Evolutionary conservation across 805 yeast genomes (phyloP), one percentile per base, ranked within the genome.

Genomic region (Yarrowia bubula): DNA sequence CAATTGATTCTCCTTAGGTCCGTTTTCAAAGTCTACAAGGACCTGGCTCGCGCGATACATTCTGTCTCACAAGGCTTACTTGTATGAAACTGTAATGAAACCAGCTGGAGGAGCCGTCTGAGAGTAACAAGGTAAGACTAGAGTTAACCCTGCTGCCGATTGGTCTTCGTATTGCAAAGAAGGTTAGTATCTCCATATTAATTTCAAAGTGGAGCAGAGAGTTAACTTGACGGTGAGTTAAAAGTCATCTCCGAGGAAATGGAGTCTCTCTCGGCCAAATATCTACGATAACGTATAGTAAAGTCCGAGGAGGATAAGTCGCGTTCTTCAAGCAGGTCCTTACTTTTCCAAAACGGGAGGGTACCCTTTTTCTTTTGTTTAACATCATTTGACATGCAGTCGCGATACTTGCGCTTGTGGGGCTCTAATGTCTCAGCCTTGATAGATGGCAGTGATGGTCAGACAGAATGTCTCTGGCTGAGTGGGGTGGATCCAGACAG

Each of bases 131-230:
- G 28, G 28, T 22, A 22, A 22, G 35, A 14, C 33, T 28, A 46
- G 33, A 28, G 5, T 4, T 22, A 48, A 48, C 39, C 33, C 6
- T 48, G 31, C 53, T 15, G 39, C 38, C 38, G 38, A 33, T 33
- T n/a, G 51, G 51, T 48, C 41, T 48, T 48, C 41, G 55, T 48
- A 48, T 48, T 17, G 15, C 17, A n/a, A 9, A 8, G 39, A 48
- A 48, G 55, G 55, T 48, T 48, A 48, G 55, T 48, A 48, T 48
- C 41, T 48, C 55, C 55, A 17, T 48, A 13, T 48, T 48, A 48
- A 35, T 33, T 22, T 48, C 55, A 48, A 17, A 48, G 55, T 35
- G 55, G 55, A 48, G 55, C 33, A 33, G 41, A 48, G 41, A 33
- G 41, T 48, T 32, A 11, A 15, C 39, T 46, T 37, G 33, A 10